Evolutionary conservation across 305 asterid genomes (phyloP).

Genomic region (Ilex paraguariensis): DNA sequence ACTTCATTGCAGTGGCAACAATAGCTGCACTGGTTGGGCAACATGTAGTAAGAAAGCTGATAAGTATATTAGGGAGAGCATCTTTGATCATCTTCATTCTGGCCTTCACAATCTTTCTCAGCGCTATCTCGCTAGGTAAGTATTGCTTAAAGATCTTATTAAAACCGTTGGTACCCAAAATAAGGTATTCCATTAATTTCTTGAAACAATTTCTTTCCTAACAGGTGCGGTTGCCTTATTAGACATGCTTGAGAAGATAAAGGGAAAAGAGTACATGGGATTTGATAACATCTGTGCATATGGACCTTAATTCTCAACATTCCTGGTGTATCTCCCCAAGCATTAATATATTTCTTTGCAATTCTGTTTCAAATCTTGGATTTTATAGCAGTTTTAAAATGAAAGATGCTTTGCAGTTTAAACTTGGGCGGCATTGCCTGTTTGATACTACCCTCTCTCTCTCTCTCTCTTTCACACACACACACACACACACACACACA

Average conservation of each 20-base stretch:
- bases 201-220: conserved; percentile 4
- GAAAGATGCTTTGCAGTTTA: too few relatives aligned
- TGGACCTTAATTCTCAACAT: conserved; percentile 16
- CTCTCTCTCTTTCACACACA: too few relatives aligned
- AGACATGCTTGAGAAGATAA: conserved; percentile 76
- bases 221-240: conserved; percentile 91
- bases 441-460: too few relatives aligned
- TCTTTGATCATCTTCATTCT: conserved; percentile 60
- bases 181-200: background rate
- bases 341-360: too few relatives aligned
- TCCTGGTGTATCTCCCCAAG: too few relatives aligned
- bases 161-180: too few relatives aligned
- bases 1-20: conserved; percentile 58
- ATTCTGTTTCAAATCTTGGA: too few relatives aligned
- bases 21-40: conserved; percentile 67
- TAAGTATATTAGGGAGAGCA: conserved; percentile 54
- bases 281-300: conserved; percentile 91
- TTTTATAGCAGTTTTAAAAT: too few relatives aligned
- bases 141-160: background rate
- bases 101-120: conserved; percentile 57
- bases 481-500: too few relatives aligned
- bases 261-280: conserved; percentile 81
- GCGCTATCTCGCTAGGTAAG: conserved; percentile 61
- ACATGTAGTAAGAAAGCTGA: conserved; percentile 51
- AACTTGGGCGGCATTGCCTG: too few relatives aligned